Conservation (phyloP, 1,139 yeast species). For the Saccharomyces hybrid region DNA sequence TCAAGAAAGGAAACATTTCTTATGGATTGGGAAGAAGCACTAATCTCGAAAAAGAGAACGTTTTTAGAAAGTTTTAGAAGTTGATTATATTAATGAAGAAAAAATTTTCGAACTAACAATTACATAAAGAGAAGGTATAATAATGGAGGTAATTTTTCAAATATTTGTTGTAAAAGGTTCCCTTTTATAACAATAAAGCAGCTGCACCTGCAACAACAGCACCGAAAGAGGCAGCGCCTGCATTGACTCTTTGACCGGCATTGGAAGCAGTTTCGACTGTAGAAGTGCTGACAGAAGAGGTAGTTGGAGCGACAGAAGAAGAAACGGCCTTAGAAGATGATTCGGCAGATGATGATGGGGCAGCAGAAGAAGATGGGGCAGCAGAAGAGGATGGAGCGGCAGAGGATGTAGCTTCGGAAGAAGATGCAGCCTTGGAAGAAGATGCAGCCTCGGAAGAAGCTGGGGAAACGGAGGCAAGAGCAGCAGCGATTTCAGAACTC, state of each 20-base stretch:
- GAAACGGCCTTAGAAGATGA: slow-evolving; percentile 12
- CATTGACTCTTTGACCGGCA: slow-evolving; percentile 4
- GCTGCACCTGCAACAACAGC: slow-evolving; percentile 7
- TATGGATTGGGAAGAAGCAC: not conserved
- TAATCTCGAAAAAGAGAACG: not conserved
- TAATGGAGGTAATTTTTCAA: not conserved
- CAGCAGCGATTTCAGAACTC: slow-evolving; percentile 24
- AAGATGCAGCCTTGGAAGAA: slow-evolving; percentile 11
- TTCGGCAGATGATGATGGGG: slow-evolving; percentile 14
- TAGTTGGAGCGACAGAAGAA: not conserved
- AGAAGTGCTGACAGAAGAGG: slow-evolving; percentile 1
- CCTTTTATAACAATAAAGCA: slow-evolving; percentile 5
- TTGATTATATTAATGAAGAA: not conserved
- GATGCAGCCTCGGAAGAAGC: slow-evolving; percentile 16
- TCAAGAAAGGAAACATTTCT: not conserved
- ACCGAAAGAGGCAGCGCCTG: slow-evolving; percentile 4
- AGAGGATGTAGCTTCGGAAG: slow-evolving; percentile 19
- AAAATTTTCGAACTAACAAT: not conserved
- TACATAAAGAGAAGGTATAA: not conserved
- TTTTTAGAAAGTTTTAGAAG: not conserved
- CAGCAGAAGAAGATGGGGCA: slow-evolving; percentile 15
- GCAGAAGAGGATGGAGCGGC: slow-evolving; percentile 17
- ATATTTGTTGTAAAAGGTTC: not conserved
- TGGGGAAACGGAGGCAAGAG: slow-evolving; percentile 17
- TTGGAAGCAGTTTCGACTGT: slow-evolving; percentile 1